Base-by-base conservation (phyloP, 371 early-diverging fungal species). In the Rhizomucor pusillus region DNA sequence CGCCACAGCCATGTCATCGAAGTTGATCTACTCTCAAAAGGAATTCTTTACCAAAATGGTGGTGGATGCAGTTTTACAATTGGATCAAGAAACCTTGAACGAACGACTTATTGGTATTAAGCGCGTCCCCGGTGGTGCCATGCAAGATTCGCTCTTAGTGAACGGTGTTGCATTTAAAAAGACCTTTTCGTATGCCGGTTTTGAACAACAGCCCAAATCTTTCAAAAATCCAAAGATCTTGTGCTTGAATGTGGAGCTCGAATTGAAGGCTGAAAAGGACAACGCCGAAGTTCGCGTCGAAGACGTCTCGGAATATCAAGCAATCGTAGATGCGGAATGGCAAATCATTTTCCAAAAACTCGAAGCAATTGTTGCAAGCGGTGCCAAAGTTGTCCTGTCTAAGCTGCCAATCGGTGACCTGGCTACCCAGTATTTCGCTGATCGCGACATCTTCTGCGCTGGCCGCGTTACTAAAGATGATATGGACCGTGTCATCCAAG, bases 401-500 rank as follows among this genome's bases (percentile, higher is more conserved):
- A 93, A 91, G 58, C 80, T 98, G 52, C 97, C 99, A 14, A 99
- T 99, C 66, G 99, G 99, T 65, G 99, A 99, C 75, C 84, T 99
- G 63, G 99, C 99, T 35, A 99, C 99, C 18, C 99, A 99, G 75
- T 99, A 98, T 85, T 99, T 99, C 87, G 99, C 99, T 56, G 99
- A 97, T 70, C 90, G 99, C 50, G 91, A 94, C 67, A 94, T 99
- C 64, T 99, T 99, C 82, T 99, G 99, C 73, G 99, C 99, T 45
- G 99, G 99, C 39, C 91, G 99, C 66, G 99, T 99, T 29, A 73
- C 96, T 29, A 85, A 86, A 63, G 94, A 91, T 52, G 99, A 99
- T 68, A 77, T 99, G 64, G 81, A 83, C 44, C 92, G 99, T 64
- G 94, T 99, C 35, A 89, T 92, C 57, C 86, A 91, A 69, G 98